Evolutionary conservation across 768 basidiomycete species (phyloP), one percentile per base, ranked within the genome.

Genomic region (Naganishia onofrii): DNA sequence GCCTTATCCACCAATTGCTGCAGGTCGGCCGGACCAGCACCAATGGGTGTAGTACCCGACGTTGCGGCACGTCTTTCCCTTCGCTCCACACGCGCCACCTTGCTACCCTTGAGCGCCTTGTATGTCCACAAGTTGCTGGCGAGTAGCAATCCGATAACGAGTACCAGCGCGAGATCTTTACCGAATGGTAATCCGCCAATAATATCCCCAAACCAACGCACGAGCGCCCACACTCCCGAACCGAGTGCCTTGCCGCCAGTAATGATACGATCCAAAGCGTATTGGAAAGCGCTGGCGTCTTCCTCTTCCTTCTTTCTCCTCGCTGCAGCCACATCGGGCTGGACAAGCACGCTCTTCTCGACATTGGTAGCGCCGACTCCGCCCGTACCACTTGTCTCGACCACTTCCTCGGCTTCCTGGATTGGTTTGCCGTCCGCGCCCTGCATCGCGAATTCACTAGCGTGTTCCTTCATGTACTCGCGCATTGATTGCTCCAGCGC

Each of bases 401-500:
- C 69, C 31, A 67, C 74, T 6, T 31, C 19, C 38, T 63, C 38
- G 2, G 19, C 23, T 13, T 63, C 60, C 6, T 17, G 36, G n/a
- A 87, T 84, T 13, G 80, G 84, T 23, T 73, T 53, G 82, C 82
- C 8, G 36, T 74, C 72, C 4, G 75, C 74, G 23, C 92, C 93
- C 69, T 89, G 90, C 0, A 91, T 89, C 60, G 92, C 81, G 81
- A 98, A 98, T 82, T 99, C 95, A 71, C 87, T 84, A 73, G 89
- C 87, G 81, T 98, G 93, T 66, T 89, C 88, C 71, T 88, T 85
- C 77, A 98, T 96, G 83, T 98, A 97, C 58, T 81, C 82, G 46
- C 92, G 86, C 88, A 98, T 94, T 3, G 88, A 88, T 73, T 84
- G 85, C 74, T 93, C 92, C 10, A 97, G 85, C 53, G 92, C 93